These are phyloP conservation scores for Camellia japonica DNA, from an alignment of 148 eudicot species.

Conservation along the genomic window DNA sequence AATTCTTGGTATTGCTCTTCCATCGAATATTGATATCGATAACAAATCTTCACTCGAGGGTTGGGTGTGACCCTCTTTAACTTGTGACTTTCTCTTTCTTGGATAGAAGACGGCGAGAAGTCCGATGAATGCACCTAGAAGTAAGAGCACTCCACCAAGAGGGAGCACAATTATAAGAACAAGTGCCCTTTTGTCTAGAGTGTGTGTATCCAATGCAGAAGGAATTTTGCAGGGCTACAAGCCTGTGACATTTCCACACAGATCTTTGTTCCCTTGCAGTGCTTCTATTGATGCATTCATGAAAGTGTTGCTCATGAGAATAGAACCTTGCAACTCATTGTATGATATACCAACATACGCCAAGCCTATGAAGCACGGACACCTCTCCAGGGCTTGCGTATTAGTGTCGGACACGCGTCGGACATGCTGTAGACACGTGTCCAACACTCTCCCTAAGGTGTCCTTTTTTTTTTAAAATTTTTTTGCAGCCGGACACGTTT, in stretches of 20 bases:
- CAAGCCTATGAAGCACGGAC: neutral
- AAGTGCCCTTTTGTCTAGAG: neutral
- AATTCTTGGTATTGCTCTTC: conserved; percentile 13
- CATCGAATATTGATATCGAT: neutral
- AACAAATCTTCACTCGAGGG: neutral
- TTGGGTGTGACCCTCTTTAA: neutral
- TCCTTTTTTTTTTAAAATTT: too few relatives aligned
- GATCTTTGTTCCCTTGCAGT: conserved; percentile 26
- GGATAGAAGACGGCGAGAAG: neutral
- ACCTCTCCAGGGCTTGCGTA: too few relatives aligned
- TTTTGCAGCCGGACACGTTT: too few relatives aligned
- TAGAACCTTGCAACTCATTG: conserved; percentile 34
- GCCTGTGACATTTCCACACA: conserved; percentile 36
- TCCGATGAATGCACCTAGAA: conserved; percentile 16
- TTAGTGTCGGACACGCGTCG: too few relatives aligned
- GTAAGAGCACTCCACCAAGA: conserved; percentile 11
- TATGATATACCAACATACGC: conserved; percentile 27
- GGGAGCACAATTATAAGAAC: conserved; percentile 24
- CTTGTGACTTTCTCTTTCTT: neutral
- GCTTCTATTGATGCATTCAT: conserved; percentile 19
- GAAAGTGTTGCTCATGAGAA: conserved; percentile 32
- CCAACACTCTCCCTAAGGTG: too few relatives aligned
- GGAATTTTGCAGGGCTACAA: conserved; percentile 21
- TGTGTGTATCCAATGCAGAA: neutral
- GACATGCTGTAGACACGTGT: too few relatives aligned